Evolutionary conservation across 2,329 filamentous ascomycete genomes (phyloP).

Genomic region (Alternaria arborescens): DNA sequence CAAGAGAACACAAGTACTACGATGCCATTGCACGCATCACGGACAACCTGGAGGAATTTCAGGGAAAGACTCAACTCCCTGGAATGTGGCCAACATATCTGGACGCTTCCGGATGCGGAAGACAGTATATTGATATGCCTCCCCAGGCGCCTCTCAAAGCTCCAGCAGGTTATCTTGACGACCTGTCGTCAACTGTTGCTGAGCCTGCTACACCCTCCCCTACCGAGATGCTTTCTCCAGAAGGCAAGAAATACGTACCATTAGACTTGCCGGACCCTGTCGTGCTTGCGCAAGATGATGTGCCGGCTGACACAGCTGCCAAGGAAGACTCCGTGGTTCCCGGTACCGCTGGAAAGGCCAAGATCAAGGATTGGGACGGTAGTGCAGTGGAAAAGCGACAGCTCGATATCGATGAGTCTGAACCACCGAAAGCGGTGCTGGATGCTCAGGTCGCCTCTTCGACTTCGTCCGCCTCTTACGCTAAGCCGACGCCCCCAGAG

Average conservation of each 20-base stretch:
- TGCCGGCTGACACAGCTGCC: conserved; percentile 10
- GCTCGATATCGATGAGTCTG: conserved; percentile 30
- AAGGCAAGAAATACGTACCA: conserved; percentile 46
- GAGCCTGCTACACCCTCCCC: conserved; percentile 17
- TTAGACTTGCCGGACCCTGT: conserved; percentile 42
- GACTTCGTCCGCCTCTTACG: conserved; percentile 13
- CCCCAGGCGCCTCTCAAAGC: conserved; percentile 33
- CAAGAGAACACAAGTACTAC: conserved; percentile 58
- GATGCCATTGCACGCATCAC: conserved; percentile 59
- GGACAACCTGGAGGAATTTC: conserved; percentile 54
- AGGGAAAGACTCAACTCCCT: conserved; percentile 56
- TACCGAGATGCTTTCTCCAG: conserved; percentile 35
- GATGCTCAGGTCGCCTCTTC: conserved; percentile 7
- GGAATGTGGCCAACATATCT: conserved; percentile 60
- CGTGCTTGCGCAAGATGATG: conserved; percentile 30
- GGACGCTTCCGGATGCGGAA: conserved; percentile 53
- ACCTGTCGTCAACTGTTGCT: neutral
- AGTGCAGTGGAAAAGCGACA: conserved; percentile 32
- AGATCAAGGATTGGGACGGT: conserved; percentile 36
- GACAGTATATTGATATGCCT: conserved; percentile 33
- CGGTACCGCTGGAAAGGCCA: conserved; percentile 21
- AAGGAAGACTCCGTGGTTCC: conserved; percentile 12
- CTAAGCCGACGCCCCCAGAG: conserved; percentile 33
- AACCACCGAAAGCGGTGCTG: conserved; percentile 17
- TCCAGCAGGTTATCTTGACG: conserved; percentile 17